Evolutionary conservation across 257 asterid genomes (phyloP).

Genomic region (Nyctanthes arbortristis): DNA sequence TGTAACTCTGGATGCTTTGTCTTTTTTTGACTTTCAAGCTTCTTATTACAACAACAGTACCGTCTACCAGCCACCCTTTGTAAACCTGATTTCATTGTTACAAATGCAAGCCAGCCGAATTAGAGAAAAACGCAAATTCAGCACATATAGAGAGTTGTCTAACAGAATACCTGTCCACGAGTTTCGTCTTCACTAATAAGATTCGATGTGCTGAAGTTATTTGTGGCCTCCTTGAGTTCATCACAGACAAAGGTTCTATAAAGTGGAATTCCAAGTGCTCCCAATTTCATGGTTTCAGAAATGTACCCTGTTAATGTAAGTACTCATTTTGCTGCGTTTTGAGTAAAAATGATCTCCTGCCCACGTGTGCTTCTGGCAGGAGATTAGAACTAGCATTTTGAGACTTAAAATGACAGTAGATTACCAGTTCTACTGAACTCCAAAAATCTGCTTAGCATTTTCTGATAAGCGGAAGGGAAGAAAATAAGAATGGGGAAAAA

Average conservation of each 20-base stretch:
- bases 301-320: conserved; percentile 58
- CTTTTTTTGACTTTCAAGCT: conserved; percentile 56
- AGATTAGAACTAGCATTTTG: too few relatives aligned
- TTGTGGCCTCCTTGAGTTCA: conserved; percentile 83
- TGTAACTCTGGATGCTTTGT: conserved; percentile 52
- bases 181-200: conserved; percentile 67
- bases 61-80: conserved; percentile 71
- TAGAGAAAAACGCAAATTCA: not conserved
- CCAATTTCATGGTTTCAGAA: conserved; percentile 79
- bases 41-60: conserved; percentile 60
- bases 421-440: too few relatives aligned
- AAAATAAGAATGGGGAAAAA: not conserved
- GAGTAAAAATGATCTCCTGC: too few relatives aligned
- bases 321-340: conserved; percentile 3
- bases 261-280: conserved; percentile 64
- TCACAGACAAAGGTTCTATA: conserved; percentile 72
- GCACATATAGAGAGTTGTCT: not conserved
- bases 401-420: too few relatives aligned
- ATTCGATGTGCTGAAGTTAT: conserved; percentile 53
- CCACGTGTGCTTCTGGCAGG: too few relatives aligned
- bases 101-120: not conserved
- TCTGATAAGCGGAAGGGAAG: not conserved
- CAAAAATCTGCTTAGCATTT: too few relatives aligned
- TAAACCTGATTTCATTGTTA: conserved; percentile 45
- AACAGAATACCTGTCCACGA: conserved; percentile 57